A percentile compares a stretch with the other conserved stretches of the same genome.
Conservation (phyloP, 192 early-diverging fungal species). For the Coemansia sp. region DNA sequence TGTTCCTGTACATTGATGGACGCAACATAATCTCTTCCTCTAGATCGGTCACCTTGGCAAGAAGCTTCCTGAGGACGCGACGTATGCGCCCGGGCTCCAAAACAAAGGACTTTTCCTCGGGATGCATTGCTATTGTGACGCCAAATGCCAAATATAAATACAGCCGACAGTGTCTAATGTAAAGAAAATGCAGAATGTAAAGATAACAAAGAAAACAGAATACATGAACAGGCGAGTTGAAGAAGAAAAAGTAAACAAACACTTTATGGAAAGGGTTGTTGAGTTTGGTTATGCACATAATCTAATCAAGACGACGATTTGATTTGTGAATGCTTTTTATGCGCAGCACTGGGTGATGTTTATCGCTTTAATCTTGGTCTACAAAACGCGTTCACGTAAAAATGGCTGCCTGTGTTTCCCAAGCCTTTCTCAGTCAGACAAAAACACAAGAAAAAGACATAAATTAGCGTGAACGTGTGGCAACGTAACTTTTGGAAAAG, state of each 20-base stretch:
- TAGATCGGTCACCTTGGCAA: conserved; percentile 41
- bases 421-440: no score
- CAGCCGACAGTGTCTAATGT: background rate
- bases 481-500: no score
- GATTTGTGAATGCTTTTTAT: background rate
- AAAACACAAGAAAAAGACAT: no score
- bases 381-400: no score
- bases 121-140: conserved; percentile 11
- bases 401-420: no score
- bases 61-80: conserved; percentile 45
- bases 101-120: conserved; percentile 26
- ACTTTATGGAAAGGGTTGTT: background rate
- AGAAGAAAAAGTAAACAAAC: conserved; percentile 1
- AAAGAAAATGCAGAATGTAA: background rate
- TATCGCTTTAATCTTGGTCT: no score
- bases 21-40: conserved; percentile 29
- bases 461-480: no score
- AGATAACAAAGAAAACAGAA: background rate
- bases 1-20: conserved; percentile 18
- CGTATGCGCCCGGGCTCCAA: conserved; percentile 26
- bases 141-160: background rate
- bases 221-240: background rate
- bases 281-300: background rate
- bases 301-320: background rate
- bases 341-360: no score